phyloP scores from a whole-genome alignment of 805 yeast species.

The Starmera quercuum region DNA sequence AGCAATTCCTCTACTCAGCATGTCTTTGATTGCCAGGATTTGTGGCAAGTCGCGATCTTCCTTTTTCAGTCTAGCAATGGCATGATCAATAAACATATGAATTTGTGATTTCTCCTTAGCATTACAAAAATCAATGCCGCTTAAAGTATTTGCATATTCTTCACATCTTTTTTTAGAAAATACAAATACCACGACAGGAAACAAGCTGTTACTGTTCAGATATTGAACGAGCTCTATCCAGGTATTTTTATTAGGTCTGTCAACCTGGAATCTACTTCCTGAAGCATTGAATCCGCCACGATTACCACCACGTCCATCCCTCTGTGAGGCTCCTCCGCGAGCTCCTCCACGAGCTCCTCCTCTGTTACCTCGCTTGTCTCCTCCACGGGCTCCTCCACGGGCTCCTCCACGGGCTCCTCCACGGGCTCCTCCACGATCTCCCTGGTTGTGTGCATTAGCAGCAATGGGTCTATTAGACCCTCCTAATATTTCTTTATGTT shows the following conservation, averaged over 20 bases:
- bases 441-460: constrained; percentile 34
- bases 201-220: constrained; percentile 55
- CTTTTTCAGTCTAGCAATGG: constrained; percentile 76
- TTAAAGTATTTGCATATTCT: constrained; percentile 77
- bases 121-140: constrained; percentile 69
- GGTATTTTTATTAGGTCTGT: constrained; percentile 63
- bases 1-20: constrained; percentile 86
- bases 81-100: constrained; percentile 87
- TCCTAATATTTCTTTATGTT: constrained; percentile 47
- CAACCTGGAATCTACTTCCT: constrained; percentile 21
- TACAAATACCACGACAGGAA: constrained; percentile 91
- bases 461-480: constrained; percentile 30
- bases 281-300: constrained; percentile 24
- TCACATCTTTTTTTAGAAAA: constrained; percentile 92
- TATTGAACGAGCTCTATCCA: constrained; percentile 71
- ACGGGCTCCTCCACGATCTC: constrained; percentile 33
- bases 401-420: constrained; percentile 28
- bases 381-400: constrained; percentile 25
- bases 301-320: constrained; percentile 18
- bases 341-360: constrained; percentile 20
- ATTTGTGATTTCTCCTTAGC: constrained; percentile 86
- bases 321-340: no score
- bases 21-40: constrained; percentile 71
- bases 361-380: constrained; percentile 18
- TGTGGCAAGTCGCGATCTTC: constrained; percentile 95